Evolutionary conservation across 1,284 basidiomycete species (phyloP), one percentile per base, ranked within the genome.

Genomic region (Mrakiaceae sp.): DNA sequence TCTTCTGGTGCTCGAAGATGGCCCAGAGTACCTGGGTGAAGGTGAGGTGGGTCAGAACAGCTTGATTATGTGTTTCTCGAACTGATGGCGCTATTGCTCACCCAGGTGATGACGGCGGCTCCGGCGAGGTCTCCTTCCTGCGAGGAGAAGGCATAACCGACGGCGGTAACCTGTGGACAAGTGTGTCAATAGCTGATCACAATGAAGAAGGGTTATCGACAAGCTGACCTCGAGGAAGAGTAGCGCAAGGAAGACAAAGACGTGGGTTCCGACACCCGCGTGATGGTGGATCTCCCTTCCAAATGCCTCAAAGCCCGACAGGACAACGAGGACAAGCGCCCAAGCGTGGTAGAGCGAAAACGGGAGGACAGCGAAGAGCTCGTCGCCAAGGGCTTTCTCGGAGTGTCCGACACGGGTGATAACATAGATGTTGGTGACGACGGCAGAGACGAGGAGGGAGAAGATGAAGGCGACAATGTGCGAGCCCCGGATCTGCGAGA

Each of bases 301-400:
- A 71, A 95, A 95, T 0, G 91, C 92, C 74, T 93, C 87, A 75
- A 97, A 96, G 3, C 83, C 87, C 57, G 89, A 87, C 67, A 96
- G 79, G 68, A 96, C 81, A 69, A 95, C 87, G 66, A 96, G 83
- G 61, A 96, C 87, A 54, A 67, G 62, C 14, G 66, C 66, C 62
- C 92, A 95, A 60, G 93, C 93, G 74, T 96, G 93, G 79, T 88
- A 96, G 64, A 94, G 83, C 8, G 89, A 92, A 82, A 94, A 93
- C 8, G 91, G 91, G 12, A 90, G 83, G 72, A 90, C 87, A 50
- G 90, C 78, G 68, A 88, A 88, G 68, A 90, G 75, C 75, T 95
- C 90, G 68, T 92, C 89, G 42, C 81, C 79, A 52, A 81, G 72
- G 68, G 74, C 82, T 71, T 85, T 79, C 59, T 88, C 77, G 62